These are phyloP conservation scores for Achaetomiella virescens DNA, from an alignment of 495 filamentous ascomycete species.

Conservation along the genomic window DNA sequence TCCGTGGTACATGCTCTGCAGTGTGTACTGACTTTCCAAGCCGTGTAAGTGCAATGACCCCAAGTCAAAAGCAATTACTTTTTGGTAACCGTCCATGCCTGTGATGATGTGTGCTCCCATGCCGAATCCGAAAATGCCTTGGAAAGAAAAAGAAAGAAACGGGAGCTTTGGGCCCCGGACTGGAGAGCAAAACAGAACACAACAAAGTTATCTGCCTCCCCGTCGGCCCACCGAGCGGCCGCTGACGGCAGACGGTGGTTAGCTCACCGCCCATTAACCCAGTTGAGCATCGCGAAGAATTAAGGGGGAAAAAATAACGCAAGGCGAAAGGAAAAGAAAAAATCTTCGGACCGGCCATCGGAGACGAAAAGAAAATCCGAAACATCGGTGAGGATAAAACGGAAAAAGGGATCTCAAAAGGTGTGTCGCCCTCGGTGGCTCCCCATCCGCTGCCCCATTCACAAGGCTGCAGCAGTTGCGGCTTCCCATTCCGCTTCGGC, in stretches of 20 bases:
- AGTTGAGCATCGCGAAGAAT: neutral
- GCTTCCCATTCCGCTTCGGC: no score
- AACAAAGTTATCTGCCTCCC: no score
- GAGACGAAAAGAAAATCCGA: neutral
- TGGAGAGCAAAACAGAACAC: neutral
- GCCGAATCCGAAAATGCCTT: neutral
- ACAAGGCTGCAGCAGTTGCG: no score
- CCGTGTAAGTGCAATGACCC: neutral
- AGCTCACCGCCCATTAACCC: neutral
- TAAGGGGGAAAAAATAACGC: neutral
- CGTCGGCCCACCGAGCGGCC: no score
- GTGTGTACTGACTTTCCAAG: slow-evolving; percentile 1
- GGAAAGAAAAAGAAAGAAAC: neutral
- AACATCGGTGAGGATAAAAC: neutral
- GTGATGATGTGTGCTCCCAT: neutral
- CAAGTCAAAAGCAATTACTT: neutral
- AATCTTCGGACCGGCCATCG: neutral
- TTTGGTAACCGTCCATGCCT: neutral
- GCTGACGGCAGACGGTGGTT: no score
- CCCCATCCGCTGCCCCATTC: neutral
- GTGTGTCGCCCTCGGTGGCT: neutral
- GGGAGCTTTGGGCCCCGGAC: neutral
- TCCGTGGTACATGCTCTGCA: neutral
- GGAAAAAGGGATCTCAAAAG: neutral
- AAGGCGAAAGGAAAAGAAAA: neutral